Conservation (phyloP, 1,284 basidiomycete species). For the Boletus albobrunnescens region DNA sequence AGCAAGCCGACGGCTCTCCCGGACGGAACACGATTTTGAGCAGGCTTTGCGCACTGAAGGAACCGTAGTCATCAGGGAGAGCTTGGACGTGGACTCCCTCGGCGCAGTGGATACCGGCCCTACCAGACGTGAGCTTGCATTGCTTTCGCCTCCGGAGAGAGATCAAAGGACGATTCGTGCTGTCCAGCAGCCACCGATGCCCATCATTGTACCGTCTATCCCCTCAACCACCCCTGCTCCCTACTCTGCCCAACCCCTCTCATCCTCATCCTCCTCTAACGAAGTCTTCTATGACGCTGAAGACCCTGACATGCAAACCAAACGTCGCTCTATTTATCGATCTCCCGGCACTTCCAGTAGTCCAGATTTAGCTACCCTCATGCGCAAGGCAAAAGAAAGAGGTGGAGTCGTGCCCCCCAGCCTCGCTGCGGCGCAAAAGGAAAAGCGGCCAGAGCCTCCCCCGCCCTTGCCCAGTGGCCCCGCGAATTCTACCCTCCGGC, state of each 20-base stretch:
- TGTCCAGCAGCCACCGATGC: constrained; percentile 42
- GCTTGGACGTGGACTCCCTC: constrained; percentile 61
- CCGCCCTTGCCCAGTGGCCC: constrained; percentile 43
- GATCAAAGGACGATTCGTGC: constrained; percentile 37
- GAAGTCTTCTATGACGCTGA: constrained; percentile 64
- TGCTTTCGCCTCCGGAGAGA: constrained; percentile 22
- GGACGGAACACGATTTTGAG: constrained; percentile 76
- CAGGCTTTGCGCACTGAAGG: constrained; percentile 60
- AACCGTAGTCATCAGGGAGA: constrained; percentile 65
- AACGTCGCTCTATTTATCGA: constrained; percentile 80
- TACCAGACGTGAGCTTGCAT: constrained; percentile 14
- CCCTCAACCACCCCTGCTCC: constrained; percentile 38
- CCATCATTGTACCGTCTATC: constrained; percentile 56
- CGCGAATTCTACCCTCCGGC: constrained; percentile 7
- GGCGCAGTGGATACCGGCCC: constrained; percentile 44
- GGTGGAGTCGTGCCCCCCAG: constrained; percentile 41
- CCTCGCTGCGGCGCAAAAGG: constrained; percentile 33
- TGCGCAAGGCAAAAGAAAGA: constrained; percentile 74
- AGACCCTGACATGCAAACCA: constrained; percentile 60
- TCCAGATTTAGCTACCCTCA: constrained; percentile 80
- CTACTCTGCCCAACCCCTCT: constrained; percentile 34
- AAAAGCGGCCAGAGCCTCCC: constrained; percentile 40
- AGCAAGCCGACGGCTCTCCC: constrained; percentile 50
- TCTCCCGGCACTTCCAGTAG: constrained; percentile 84
- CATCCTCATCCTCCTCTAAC: constrained; percentile 42